Evolutionary conservation across 78 protist species (phyloP).

Genomic region (Dictyostelium capitatum): DNA sequence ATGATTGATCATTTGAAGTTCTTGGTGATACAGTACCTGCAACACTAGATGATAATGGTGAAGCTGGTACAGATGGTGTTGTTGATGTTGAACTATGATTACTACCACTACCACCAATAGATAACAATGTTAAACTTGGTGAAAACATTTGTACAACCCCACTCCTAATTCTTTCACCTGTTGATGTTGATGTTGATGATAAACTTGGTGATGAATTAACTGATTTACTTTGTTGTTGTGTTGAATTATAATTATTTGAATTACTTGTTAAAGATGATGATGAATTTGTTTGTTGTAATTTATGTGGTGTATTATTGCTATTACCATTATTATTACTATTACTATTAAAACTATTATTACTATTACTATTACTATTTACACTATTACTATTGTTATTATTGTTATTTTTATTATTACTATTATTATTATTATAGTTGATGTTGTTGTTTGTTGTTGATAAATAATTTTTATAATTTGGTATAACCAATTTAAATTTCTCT

Average conservation of each 20-base stretch:
- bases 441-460: not conserved
- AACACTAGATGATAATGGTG: not conserved
- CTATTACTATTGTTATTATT: not conserved
- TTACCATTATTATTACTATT: not conserved
- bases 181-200: not conserved
- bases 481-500: constrained; percentile 21
- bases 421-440: not conserved
- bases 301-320: not conserved
- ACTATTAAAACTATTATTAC: not conserved
- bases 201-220: constrained; percentile 3
- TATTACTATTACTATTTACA: not conserved
- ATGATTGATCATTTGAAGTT: not conserved
- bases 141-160: constrained; percentile 2
- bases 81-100: constrained; percentile 2
- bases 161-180: constrained; percentile 1
- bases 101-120: constrained; percentile 1
- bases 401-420: not conserved
- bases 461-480: not conserved
- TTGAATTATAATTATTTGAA: not conserved
- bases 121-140: not conserved
- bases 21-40: constrained; percentile 4
- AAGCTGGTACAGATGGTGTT: not conserved
- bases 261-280: not conserved
- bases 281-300: not conserved
- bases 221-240: too few species aligned